Conservation (phyloP, 208 protist species). For the Angomonas ambiguus region DNA sequence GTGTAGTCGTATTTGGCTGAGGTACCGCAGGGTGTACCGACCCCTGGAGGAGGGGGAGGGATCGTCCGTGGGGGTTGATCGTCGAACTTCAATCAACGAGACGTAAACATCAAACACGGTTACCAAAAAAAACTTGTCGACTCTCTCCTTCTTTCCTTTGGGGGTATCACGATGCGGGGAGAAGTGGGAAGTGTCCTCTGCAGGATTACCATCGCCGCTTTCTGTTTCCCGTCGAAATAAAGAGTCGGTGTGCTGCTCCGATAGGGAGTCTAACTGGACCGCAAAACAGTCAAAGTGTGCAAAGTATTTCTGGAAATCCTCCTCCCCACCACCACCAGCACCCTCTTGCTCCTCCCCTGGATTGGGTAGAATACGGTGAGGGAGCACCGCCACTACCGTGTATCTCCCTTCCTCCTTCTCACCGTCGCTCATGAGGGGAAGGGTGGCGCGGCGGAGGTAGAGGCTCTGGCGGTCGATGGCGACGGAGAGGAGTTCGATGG, state of each 20-base stretch:
- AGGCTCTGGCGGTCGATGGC: not conserved
- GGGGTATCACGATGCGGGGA: not conserved
- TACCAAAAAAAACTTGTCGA: not conserved
- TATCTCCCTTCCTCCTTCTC: not conserved
- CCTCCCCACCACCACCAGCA: not conserved
- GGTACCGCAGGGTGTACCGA: not conserved
- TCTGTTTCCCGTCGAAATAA: not conserved
- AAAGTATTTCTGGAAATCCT: not conserved
- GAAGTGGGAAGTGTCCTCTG: too few species aligned
- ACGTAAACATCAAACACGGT: not conserved
- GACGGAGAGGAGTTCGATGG: not conserved
- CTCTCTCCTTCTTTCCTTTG: not conserved
- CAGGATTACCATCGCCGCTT: too few species aligned
- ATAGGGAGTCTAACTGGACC: not conserved
- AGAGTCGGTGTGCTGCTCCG: not conserved
- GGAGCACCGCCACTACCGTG: not conserved
- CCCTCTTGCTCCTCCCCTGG: not conserved
- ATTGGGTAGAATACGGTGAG: not conserved
- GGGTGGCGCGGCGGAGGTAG: not conserved
- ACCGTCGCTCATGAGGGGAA: not conserved
- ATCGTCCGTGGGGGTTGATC: not conserved
- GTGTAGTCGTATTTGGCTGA: not conserved
- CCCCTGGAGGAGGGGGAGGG: not conserved
- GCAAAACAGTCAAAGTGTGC: not conserved
- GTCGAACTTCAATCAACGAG: not conserved